Conservation (phyloP, 371 early-diverging fungal genomes). For the Funneliformis caledonium region DNA sequence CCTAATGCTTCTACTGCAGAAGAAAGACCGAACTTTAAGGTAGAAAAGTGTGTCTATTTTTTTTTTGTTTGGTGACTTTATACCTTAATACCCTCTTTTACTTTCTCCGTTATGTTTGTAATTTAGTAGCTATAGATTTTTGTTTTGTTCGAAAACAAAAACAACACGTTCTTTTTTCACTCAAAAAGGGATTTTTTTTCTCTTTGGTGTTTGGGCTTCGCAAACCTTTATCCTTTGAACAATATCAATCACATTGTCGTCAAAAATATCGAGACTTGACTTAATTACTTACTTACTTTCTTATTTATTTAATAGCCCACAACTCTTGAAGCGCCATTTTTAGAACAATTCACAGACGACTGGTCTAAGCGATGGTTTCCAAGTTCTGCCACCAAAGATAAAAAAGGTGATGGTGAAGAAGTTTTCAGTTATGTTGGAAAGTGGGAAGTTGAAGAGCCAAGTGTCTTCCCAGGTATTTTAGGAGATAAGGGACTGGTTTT, state of each 20-base stretch:
- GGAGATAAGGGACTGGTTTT: conserved; percentile 74
- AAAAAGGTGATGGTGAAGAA: conserved; percentile 47
- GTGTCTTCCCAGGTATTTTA: conserved; percentile 56
- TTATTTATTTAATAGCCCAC: conserved; percentile 27
- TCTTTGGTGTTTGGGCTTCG: background rate
- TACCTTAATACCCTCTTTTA: background rate
- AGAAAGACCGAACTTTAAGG: conserved; percentile 25
- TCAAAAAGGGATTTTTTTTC: background rate
- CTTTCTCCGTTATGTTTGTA: background rate
- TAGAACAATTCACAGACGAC: conserved; percentile 74
- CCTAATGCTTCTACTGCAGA: background rate
- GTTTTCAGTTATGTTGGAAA: conserved; percentile 67
- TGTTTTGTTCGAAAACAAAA: background rate
- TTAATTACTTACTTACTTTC: background rate
- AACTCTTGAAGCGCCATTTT: conserved; percentile 58
- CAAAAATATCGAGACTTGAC: background rate
- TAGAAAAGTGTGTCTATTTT: background rate
- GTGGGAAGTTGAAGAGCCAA: conserved; percentile 76
- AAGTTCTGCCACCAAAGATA: conserved; percentile 67
- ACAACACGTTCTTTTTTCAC: background rate
- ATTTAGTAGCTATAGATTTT: background rate
- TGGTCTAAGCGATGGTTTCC: conserved; percentile 68
- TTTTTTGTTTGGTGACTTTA: background rate
- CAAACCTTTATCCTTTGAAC: background rate
- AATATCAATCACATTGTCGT: background rate